Evolutionary conservation across 495 filamentous ascomycete species (phyloP).

Genomic region (Lophiostoma macrostomum): DNA sequence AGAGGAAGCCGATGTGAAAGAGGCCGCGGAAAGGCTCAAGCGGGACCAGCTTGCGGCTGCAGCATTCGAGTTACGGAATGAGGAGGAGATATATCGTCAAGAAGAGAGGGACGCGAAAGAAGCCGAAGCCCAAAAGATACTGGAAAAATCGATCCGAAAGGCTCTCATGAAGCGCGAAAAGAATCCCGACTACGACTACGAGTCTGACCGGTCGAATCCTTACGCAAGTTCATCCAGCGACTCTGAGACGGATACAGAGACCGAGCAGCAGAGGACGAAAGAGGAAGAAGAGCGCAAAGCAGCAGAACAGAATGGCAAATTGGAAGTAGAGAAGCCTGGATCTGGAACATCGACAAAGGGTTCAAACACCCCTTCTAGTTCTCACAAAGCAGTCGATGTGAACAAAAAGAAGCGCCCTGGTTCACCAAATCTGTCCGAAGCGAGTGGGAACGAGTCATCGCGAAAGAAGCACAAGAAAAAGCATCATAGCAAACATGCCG

Average conservation of each 20-base stretch:
- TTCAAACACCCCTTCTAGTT: slow-evolving; percentile 68
- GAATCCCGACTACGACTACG: slow-evolving; percentile 72
- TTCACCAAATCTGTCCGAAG: slow-evolving; percentile 82
- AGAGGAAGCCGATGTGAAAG: slow-evolving; percentile 79
- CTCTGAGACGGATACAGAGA: slow-evolving; percentile 29
- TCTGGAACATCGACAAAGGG: slow-evolving; percentile 56
- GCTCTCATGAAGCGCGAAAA: slow-evolving; percentile 78
- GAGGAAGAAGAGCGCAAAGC: slow-evolving; percentile 72
- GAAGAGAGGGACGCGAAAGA: slow-evolving; percentile 82
- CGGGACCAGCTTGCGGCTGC: slow-evolving; percentile 85
- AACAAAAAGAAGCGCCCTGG: slow-evolving; percentile 76
- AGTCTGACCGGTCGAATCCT: slow-evolving; percentile 70
- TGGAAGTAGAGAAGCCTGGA: slow-evolving; percentile 39
- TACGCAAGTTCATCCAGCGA: slow-evolving; percentile 51
- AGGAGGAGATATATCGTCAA: slow-evolving; percentile 57
- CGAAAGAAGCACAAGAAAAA: slow-evolving; percentile 86
- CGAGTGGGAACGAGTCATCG: slow-evolving; percentile 82
- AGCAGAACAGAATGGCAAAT: slow-evolving; percentile 55
- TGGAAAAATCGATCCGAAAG: slow-evolving; percentile 67
- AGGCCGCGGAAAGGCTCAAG: slow-evolving; percentile 79
- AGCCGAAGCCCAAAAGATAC: slow-evolving; percentile 62
- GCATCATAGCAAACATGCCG: slow-evolving; percentile 51
- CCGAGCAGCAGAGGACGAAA: slow-evolving; percentile 41
- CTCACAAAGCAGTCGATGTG: slow-evolving; percentile 43
- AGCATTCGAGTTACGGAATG: slow-evolving; percentile 65